phyloP scores from a whole-genome alignment of 192 early-diverging fungal genomes.

The Allomyces arbusculus region DNA sequence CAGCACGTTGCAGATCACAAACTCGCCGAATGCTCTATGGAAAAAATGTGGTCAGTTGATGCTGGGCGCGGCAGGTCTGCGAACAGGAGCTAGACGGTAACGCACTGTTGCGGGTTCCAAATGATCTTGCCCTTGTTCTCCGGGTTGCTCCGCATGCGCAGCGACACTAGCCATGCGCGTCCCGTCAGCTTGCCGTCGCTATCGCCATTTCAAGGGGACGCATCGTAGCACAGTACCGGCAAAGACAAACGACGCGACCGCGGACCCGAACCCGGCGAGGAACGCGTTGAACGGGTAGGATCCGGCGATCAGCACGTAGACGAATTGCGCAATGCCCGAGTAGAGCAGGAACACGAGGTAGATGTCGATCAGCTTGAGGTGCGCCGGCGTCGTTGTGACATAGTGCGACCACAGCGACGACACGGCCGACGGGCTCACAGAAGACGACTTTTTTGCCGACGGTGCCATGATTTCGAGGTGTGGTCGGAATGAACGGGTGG shows the following conservation, averaged over 20 bases:
- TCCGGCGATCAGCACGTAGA: constrained; percentile 65
- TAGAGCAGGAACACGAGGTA: constrained; percentile 79
- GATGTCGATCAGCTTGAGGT: constrained; percentile 74
- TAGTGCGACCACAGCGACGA: no score
- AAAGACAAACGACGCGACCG: constrained; percentile 80
- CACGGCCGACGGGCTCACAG: no score
- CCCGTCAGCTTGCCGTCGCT: constrained; percentile 4
- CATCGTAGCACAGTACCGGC: constrained; percentile 30
- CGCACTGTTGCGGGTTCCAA: constrained; percentile 51
- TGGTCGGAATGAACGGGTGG: neutral
- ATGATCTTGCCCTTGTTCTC: constrained; percentile 49
- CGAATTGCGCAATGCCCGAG: constrained; percentile 81
- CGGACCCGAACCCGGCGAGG: constrained; percentile 79
- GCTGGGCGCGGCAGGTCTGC: neutral
- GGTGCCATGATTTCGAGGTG: neutral
- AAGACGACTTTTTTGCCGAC: no score
- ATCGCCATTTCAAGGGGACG: neutral
- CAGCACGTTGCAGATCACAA: constrained; percentile 58
- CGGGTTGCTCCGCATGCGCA: constrained; percentile 83
- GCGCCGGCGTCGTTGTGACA: constrained; percentile 33
- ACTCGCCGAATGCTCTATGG: constrained; percentile 80
- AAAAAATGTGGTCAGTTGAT: neutral
- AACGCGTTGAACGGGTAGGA: constrained; percentile 98
- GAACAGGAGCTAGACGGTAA: neutral
- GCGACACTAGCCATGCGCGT: constrained; percentile 30